Conservation (phyloP, 306 rosid genomes). For the Sindora glabra region DNA sequence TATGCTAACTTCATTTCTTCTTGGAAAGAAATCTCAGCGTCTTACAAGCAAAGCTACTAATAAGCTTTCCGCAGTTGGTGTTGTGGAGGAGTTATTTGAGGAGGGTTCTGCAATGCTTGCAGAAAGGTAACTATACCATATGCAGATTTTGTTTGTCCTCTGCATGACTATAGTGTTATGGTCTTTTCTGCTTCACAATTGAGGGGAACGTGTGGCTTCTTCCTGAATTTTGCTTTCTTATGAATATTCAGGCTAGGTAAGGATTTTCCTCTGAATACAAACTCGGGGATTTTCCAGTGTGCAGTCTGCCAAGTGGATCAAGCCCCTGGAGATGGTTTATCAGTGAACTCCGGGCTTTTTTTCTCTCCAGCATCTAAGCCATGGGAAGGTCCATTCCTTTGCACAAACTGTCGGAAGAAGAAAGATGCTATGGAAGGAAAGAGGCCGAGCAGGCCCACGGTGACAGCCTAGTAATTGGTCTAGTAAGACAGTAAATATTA, state of each 20-base stretch:
- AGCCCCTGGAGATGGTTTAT: constrained; percentile 62
- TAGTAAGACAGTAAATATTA: constrained; percentile 41
- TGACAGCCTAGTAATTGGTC: constrained; percentile 50
- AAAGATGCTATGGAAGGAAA: constrained; percentile 99
- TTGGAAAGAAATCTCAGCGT: constrained; percentile 73
- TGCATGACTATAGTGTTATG: not conserved
- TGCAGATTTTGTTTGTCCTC: not conserved
- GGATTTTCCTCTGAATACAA: constrained; percentile 52
- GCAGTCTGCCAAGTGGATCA: constrained; percentile 96
- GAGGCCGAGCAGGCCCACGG: constrained; percentile 53
- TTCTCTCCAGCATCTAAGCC: constrained; percentile 79
- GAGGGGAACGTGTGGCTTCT: constrained; percentile 5
- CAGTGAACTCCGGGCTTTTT: constrained; percentile 76
- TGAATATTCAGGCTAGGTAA: constrained; percentile 77
- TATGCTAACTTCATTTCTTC: constrained; percentile 51
- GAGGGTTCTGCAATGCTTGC: constrained; percentile 98
- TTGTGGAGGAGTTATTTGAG: constrained; percentile 95
- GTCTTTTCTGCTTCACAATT: not conserved
- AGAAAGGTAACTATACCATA: constrained; percentile 57
- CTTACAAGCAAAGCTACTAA: constrained; percentile 52
- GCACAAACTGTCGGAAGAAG: constrained; percentile 68
- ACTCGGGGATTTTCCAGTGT: constrained; percentile 79
- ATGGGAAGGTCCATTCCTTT: constrained; percentile 96
- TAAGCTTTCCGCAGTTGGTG: constrained; percentile 91
- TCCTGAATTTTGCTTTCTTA: constrained; percentile 5